Evolutionary conservation across 495 filamentous ascomycete genomes (phyloP).

Genomic region (Sporormia fimetaria): DNA sequence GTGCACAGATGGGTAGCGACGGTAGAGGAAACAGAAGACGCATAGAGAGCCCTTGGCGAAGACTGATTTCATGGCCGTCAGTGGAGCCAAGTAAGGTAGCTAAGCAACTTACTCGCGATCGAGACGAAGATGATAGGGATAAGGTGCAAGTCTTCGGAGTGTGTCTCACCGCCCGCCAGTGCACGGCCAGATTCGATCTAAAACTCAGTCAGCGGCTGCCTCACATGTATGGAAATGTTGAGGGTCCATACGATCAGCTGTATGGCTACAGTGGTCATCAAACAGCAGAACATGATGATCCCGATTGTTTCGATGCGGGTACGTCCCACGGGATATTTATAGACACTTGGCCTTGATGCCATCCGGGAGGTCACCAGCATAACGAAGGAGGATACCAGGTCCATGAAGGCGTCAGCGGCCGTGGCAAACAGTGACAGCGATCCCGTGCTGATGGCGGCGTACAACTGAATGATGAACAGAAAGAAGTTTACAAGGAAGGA

Average conservation of each 20-base stretch:
- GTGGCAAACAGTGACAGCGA: conserved; percentile 47
- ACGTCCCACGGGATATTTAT: conserved; percentile 47
- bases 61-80: conserved; percentile 31
- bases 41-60: conserved; percentile 37
- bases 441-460: conserved; percentile 46
- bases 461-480: conserved; percentile 47
- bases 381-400: conserved; percentile 46
- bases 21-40: conserved; percentile 41
- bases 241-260: conserved; percentile 35
- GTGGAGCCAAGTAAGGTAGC: background rate
- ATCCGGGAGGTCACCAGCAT: conserved; percentile 44
- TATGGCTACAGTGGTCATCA: conserved; percentile 47
- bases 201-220: conserved; percentile 3
- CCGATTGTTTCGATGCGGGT: conserved; percentile 46
- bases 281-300: conserved; percentile 48
- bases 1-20: conserved; percentile 42
- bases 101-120: conserved; percentile 36
- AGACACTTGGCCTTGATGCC: conserved; percentile 42
- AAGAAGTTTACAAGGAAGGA: conserved; percentile 44
- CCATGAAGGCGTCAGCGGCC: conserved; percentile 49
- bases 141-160: conserved; percentile 36
- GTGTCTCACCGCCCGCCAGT: conserved; percentile 34
- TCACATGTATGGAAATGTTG: conserved; percentile 1
- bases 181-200: conserved; percentile 40
- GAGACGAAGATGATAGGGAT: conserved; percentile 43